phyloP scores from a whole-genome alignment of 208 protist species.

The Crithidia brevicula region DNA sequence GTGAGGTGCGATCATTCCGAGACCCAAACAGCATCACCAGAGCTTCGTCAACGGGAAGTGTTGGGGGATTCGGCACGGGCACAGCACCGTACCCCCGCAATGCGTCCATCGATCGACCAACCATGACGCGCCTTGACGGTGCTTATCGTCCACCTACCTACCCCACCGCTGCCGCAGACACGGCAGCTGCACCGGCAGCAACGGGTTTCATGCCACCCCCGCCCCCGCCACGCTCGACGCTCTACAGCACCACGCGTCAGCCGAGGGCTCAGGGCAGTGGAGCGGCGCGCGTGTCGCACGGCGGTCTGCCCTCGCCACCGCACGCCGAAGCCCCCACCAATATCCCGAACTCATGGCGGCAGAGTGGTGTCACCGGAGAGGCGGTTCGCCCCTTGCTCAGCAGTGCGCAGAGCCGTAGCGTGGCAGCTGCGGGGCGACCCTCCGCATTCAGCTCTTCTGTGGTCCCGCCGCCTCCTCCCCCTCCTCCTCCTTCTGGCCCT shows the following conservation, averaged over 20 bases:
- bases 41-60: conserved; percentile 47
- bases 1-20: conserved; percentile 74
- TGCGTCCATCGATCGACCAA: conserved; percentile 7
- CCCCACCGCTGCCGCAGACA: neutral
- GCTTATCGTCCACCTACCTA: conserved; percentile 25
- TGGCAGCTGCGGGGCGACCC: neutral
- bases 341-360: conserved; percentile 1
- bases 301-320: neutral
- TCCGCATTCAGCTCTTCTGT: too few species aligned
- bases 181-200: neutral
- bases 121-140: conserved; percentile 14
- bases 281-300: neutral
- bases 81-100: conserved; percentile 15
- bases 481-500: too few species aligned
- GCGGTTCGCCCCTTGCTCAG: neutral
- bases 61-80: neutral
- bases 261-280: conserved; percentile 3
- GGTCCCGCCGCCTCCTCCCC: too few species aligned
- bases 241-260: conserved; percentile 14
- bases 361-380: neutral
- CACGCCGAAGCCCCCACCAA: neutral
- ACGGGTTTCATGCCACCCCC: conserved; percentile 1
- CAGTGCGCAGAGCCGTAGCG: neutral
- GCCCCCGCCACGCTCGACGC: conserved; percentile 19
- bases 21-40: conserved; percentile 55